Evolutionary conservation across 352 stramenopile species (phyloP), one percentile per base, ranked within the genome.

Genomic region (Pythium rishiriense): DNA sequence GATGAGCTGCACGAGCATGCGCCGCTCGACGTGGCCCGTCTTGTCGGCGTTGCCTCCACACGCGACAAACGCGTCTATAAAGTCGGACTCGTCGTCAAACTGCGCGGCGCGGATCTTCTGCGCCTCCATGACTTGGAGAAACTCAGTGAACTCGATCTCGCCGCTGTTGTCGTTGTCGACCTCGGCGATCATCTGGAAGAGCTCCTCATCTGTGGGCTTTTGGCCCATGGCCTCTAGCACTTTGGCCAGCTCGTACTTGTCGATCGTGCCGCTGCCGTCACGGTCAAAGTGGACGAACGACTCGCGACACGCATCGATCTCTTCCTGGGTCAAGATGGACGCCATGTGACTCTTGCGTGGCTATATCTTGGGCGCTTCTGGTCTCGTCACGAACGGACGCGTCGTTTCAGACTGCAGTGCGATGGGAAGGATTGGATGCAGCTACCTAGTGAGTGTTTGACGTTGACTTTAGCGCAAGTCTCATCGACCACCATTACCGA

Each of bases 231-330:
- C 94, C 73, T 99, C 96, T 33, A 99, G 79, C 58, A 98, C 97
- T 60, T 98, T 93, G 9, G 88, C 78, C 29, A 98, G 75, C 66
- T 98, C 82, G 57, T 93, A 91, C 64, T 98, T 95, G 82, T 99
- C 96, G 54, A 99, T 99, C 29, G 91, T 98, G 15, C 96, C 85
- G 33, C 81, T 94, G n/a, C 85, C 79, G 70, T 98, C 97, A 66
- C 97, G 98, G 68, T 99, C 97, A 69, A 99, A 99, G 56, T 97
- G 88, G 47, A 99, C 79, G 68, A 99, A 99, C 17, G 94, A 97
- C 72, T 98, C 94, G 58, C 95, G 82, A 57, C 96, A 99, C 37
- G 85, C 92, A 53, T 98, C 93, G 68, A 98, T 98, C 75, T 98
- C 94, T 68, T 98, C 95, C 65, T 98, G 94, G 28, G 90, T 97